These are phyloP conservation scores for Tirmania nivea DNA, from an alignment of 495 filamentous ascomycete genomes.

Conservation along the genomic window DNA sequence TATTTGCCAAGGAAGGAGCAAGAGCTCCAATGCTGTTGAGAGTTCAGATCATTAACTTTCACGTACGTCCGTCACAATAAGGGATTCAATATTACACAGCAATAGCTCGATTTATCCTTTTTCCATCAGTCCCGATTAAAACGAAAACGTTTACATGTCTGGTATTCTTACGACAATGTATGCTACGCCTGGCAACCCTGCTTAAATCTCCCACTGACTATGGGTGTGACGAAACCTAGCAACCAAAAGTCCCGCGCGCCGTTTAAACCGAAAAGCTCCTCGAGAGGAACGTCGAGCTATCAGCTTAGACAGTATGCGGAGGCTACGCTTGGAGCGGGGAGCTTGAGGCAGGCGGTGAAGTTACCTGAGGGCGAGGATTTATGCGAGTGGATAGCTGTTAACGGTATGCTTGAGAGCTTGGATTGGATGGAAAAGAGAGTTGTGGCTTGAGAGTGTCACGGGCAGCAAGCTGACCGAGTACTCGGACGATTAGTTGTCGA, in stretches of 20 bases:
- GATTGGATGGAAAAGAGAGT: not conserved
- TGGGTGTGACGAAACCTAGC: not conserved
- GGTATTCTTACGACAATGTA: too few relatives aligned
- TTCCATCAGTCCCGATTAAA: too few relatives aligned
- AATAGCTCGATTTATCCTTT: too few relatives aligned
- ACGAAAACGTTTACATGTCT: too few relatives aligned
- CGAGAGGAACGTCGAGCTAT: constrained; percentile 74
- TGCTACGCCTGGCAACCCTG: too few relatives aligned
- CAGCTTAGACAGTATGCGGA: constrained; percentile 95
- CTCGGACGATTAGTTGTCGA: constrained; percentile 51
- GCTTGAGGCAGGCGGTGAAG: constrained; percentile 86
- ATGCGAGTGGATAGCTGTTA: constrained; percentile 95
- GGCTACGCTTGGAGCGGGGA: constrained; percentile 85
- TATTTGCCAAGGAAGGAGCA: too few relatives aligned
- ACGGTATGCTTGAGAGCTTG: constrained; percentile 35
- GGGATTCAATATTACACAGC: too few relatives aligned
- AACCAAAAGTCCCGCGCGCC: not conserved
- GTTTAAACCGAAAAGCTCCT: constrained; percentile 76
- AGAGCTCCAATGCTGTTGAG: too few relatives aligned
- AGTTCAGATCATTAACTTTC: too few relatives aligned
- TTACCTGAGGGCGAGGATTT: constrained; percentile 90
- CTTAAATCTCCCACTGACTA: too few relatives aligned
- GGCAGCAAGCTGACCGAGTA: too few relatives aligned
- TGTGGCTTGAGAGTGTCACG: not conserved
- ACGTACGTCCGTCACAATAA: too few relatives aligned